Base-by-base conservation (phyloP, 2,329 filamentous ascomycete genomes). In the Pseudogymnoascus sp. region DNA sequence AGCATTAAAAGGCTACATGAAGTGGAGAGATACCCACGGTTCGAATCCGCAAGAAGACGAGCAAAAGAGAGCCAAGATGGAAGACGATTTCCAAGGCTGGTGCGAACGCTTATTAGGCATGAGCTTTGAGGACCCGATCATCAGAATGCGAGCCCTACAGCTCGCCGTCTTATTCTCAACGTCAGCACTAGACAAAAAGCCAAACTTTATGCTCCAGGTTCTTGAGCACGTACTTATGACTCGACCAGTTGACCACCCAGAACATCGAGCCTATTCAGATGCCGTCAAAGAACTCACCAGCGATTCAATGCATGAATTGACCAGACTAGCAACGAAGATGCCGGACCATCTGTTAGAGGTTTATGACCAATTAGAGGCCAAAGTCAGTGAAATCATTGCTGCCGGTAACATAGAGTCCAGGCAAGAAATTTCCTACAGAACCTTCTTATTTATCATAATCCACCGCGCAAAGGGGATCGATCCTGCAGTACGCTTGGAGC, bases 381-480 rank as follows among this genome's bases (percentile, higher is more conserved):
- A 91, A 70, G 87, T 97, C 64, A 87, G 88, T 64, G 88, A 93
- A 72, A 86, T 96, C 78, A 82, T 89, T 71, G 80, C 85, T 65
- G 84, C 89, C 58, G 85, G 88, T 31, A 82, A 83, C 61, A 77
- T 89, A 31, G 93, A 97, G 69, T 88, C 93, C 69, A 91, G 92
- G 70, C 84, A 92, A 33, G 86, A 90, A 62, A 87, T 94, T 70
- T 90, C 92, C 1, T 92, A 95, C 69, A 89, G 87, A 68, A 93
- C 92, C 8, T 93, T 97, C 65, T 80, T 97, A 0, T 95, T 99
- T 72, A 94, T 96, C 63, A 94, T 99, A 65, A 87, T 94, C 84
- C 93, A 97, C 74, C 90, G 94, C 64, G 87, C 91, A 36, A 87
- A 82, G 21, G 86, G 85, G 45, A 81, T 97, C 35, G 87, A 95